phyloP scores from a whole-genome alignment of 352 stramenopile species.

The Albugo laibachii region DNA sequence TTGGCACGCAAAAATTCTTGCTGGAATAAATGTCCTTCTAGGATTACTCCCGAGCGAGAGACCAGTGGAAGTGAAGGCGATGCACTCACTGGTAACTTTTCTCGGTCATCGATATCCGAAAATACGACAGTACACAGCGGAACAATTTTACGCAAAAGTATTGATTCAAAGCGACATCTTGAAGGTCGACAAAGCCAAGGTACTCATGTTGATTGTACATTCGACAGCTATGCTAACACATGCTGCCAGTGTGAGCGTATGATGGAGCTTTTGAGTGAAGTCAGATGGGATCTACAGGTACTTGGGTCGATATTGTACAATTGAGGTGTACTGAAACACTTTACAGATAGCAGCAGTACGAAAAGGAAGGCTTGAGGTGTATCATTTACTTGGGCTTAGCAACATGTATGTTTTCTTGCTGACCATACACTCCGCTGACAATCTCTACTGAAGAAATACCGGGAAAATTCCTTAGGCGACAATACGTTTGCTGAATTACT shows the following conservation, averaged over 20 bases:
- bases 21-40: conserved; percentile 46
- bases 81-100: conserved; percentile 59
- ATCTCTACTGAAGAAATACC: no score
- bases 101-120: conserved; percentile 71
- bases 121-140: conserved; percentile 62
- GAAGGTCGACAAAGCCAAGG: conserved; percentile 29
- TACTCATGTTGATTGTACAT: conserved; percentile 3
- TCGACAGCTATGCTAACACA: not conserved
- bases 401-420: no score
- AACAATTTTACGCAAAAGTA: conserved; percentile 66
- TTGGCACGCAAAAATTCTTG: conserved; percentile 38
- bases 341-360: no score
- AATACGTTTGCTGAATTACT: no score
- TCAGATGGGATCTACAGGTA: conserved; percentile 62
- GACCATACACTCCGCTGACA: no score
- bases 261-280: conserved; percentile 59
- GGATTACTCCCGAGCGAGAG: conserved; percentile 43
- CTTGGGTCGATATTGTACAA: not conserved
- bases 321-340: not conserved
- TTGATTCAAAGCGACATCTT: conserved; percentile 48
- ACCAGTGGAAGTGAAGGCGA: conserved; percentile 24
- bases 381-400: no score
- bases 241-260: conserved; percentile 31
- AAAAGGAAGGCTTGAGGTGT: no score
- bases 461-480: no score